Evolutionary conservation across 2,329 filamentous ascomycete species (phyloP), one percentile per base, ranked within the genome.

Genomic region (Cryphonectria parasitica): DNA sequence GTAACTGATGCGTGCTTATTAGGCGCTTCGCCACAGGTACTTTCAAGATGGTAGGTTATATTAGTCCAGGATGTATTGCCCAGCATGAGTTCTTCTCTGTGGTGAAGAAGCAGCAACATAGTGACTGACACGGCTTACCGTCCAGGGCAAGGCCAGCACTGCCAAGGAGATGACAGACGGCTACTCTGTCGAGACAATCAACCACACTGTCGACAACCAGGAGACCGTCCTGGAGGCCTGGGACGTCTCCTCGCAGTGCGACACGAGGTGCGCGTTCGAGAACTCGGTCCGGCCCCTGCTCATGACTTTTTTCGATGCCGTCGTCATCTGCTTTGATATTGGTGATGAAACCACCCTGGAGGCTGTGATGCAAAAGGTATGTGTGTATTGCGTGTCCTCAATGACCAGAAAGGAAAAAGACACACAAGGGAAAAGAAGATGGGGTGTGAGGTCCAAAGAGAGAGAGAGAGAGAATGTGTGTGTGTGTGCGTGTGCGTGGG

Each of bases 311-410:
- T 79, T 77, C 62, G 78, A 82, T 36, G 80, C 77, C 2, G 77
- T 80, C 5, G 77, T 82, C 66, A 77, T 83, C 58, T 83, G 82
- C 74, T 81, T 79, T 67, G 76, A 75, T 64, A 71, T 82, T 60
- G 77, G 78, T 60, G 75, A 76, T 66, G 62, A 74, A 49, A 68
- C 67, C n/a, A 77, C 76, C 45, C 76, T 81, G 39, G 60, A 73
- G 15, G 73, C 74, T 17, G 73, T 78, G 10, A 74, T 75, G 43
- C 72, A 71, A 1, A 76, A 76, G 73, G 80, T 82, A 75, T 39
- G 54, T 61, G 36, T 45, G 34, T 45, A 6, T 39, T 22, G 7
- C 6, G 19, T n/a, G 19, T n/a, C 8, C 5, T 6, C 13, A 11
- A 39, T 58, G 28, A 15, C n/a, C 19, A 58, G 6, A 3, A 61